These are phyloP conservation scores for Phytophthora quininea DNA, from an alignment of 352 stramenopile species.

Conservation along the genomic window DNA sequence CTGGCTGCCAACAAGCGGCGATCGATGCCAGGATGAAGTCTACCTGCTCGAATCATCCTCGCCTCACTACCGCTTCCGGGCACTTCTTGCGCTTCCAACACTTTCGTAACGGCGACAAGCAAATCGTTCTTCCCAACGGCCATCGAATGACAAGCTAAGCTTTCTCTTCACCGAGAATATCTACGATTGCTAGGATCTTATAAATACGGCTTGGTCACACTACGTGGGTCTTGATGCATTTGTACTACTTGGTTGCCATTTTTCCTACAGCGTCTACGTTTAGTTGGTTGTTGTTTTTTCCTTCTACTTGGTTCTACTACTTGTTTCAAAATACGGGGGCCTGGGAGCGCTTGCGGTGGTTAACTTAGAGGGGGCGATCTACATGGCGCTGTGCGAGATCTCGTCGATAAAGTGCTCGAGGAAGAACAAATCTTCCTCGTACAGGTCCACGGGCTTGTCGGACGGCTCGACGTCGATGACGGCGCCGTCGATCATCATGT, in stretches of 20 bases:
- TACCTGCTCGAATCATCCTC: not conserved
- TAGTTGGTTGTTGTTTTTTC: slow-evolving; percentile 9
- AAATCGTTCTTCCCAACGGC: no score
- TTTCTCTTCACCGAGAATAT: no score
- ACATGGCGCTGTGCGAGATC: slow-evolving; percentile 62
- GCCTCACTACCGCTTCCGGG: not conserved
- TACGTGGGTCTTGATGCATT: slow-evolving; percentile 19
- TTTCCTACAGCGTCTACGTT: slow-evolving; percentile 36
- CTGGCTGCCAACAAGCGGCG: not conserved
- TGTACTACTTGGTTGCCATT: not conserved
- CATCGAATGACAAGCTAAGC: no score
- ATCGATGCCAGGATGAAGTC: not conserved
- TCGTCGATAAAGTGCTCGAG: slow-evolving; percentile 83
- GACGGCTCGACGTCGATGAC: slow-evolving; percentile 79
- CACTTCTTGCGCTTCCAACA: not conserved
- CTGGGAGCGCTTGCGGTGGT: no score
- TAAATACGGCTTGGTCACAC: slow-evolving; percentile 4
- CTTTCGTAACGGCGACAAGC: not conserved
- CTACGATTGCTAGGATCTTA: no score
- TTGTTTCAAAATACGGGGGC: slow-evolving; percentile 38
- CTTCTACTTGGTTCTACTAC: slow-evolving; percentile 26
- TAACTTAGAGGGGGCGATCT: not conserved
- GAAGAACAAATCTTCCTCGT: slow-evolving; percentile 82
- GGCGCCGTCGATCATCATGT: slow-evolving; percentile 76
- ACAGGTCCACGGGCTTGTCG: slow-evolving; percentile 75